Percentiles rank a stretch among this genome's conserved stretches.
These are phyloP conservation scores for Strobilomyces dryophilus DNA, from an alignment of 768 basidiomycete species.

Conservation along the genomic window DNA sequence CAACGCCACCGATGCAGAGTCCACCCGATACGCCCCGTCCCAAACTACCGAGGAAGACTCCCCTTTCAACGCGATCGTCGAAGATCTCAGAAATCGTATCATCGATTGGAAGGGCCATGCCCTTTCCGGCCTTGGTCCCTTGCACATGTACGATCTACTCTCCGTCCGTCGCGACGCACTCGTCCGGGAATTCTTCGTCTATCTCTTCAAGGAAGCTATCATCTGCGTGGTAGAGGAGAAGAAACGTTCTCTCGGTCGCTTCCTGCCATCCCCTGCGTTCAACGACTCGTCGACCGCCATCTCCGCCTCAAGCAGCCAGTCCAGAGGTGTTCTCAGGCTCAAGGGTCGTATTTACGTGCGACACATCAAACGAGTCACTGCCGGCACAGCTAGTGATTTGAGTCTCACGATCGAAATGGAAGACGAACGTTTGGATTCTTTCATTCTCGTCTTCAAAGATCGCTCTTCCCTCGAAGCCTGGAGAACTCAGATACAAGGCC, in stretches of 20 bases:
- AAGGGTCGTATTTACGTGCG: conserved; percentile 95
- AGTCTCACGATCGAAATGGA: conserved; percentile 98
- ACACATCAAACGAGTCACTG: conserved; percentile 87
- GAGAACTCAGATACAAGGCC: conserved; percentile 75
- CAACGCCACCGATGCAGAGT: conserved; percentile 28
- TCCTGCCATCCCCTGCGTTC: conserved; percentile 62
- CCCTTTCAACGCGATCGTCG: conserved; percentile 79
- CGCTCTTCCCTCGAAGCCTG: conserved; percentile 85
- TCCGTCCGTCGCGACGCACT: conserved; percentile 85
- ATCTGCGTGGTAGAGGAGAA: conserved; percentile 98
- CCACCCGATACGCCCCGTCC: conserved; percentile 27
- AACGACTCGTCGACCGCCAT: conserved; percentile 48
- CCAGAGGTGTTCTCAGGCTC: conserved; percentile 73
- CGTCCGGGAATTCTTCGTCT: conserved; percentile 92
- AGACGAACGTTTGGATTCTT: conserved; percentile 88
- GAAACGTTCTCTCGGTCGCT: conserved; percentile 73
- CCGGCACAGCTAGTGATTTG: conserved; percentile 78
- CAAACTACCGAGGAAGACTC: conserved; percentile 53
- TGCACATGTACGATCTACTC: conserved; percentile 91
- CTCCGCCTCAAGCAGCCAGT: conserved; percentile 28
- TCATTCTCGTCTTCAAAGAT: conserved; percentile 94
- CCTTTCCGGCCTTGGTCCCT: conserved; percentile 78
- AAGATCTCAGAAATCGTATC: conserved; percentile 85
- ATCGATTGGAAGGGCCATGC: conserved; percentile 97
- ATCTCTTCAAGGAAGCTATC: conserved; percentile 96